Percentiles rank a stretch among this genome's conserved stretches.
Evolutionary conservation across 805 yeast genomes (phyloP).

Genomic region (Candida golubevii): DNA sequence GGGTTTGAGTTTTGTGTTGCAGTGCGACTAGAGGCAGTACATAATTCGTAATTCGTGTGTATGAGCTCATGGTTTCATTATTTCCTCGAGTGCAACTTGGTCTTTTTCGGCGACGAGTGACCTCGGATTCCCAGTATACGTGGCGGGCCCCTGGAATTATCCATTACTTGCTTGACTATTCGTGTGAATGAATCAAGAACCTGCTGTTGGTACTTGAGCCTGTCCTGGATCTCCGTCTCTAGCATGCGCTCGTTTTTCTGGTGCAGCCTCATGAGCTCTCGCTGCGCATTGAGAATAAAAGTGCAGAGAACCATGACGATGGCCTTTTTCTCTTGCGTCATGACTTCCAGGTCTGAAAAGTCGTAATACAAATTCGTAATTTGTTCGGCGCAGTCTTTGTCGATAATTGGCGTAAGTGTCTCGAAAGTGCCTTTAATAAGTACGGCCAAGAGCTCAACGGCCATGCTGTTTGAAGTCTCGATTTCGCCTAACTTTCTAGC

Average conservation of each 20-base stretch:
- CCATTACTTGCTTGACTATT: constrained; percentile 10
- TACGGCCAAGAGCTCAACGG: constrained; percentile 6
- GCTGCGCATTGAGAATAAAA: constrained; percentile 9
- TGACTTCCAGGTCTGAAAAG: constrained; percentile 1
- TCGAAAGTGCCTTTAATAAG: constrained; percentile 11
- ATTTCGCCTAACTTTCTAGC: constrained; percentile 1
- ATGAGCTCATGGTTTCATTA: too few relatives aligned
- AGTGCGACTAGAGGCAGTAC: neutral
- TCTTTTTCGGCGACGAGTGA: constrained; percentile 9
- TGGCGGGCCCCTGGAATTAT: constrained; percentile 3
- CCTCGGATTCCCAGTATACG: constrained; percentile 9
- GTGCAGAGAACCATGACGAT: constrained; percentile 6
- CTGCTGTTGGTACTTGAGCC: constrained; percentile 13
- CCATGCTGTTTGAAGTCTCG: constrained; percentile 8
- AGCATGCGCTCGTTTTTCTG: constrained; percentile 10
- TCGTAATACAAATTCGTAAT: constrained; percentile 9
- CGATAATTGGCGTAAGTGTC: constrained; percentile 10
- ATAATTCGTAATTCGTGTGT: neutral
- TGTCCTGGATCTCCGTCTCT: constrained; percentile 10
- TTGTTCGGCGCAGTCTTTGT: constrained; percentile 11
- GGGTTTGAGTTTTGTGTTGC: too few relatives aligned
- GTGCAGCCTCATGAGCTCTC: constrained; percentile 9
- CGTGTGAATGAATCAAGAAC: constrained; percentile 11
- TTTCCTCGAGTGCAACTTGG: neutral
- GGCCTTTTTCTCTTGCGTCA: constrained; percentile 2